Evolutionary conservation across 371 early-diverging fungal species (phyloP), one percentile per base, ranked within the genome.

Genomic region (Syncephalastrum racemosum): DNA sequence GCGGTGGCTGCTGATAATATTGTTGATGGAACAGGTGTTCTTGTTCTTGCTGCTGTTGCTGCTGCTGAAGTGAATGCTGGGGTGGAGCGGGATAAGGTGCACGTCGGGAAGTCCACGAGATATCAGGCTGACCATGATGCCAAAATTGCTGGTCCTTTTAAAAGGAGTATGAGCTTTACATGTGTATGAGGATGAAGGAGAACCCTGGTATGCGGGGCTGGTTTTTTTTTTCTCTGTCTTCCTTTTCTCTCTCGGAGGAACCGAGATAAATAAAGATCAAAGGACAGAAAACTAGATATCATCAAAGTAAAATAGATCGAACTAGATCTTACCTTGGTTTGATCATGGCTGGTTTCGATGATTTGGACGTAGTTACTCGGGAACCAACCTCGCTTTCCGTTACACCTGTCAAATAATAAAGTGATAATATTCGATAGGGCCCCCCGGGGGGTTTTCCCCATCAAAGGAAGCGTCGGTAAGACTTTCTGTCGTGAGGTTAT

Each of bases 331-430:
- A 53, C 60, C 60, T 59, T 53, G 14, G 46, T 79, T 18, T 57
- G 15, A 23, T 59, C 40, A 39, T 56, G 77, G 69, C 63, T 40
- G 54, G 57, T n/a, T 2, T 76, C 60, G 19, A 81, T 56, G 42
- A 71, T 51, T 66, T 85, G 75, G 8, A 93, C 91, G 68, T 87
- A 92, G 65, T 91, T 92, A 27, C 90, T 88, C 4, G 94, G 96
- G 71, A 95, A 94, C 94, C 94, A 94, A 24, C 94, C 95, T 60
- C 85, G 80, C 63, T 69, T 73, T 41, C 80, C 83, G 62, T 80
- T 75, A 63, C 83, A 87, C 73, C 79, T 78, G 56, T 5, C 40
- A 24, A 43, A n/a, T 36, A 36, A 51, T n/a, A 39, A 39, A n/a
- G 36, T n/a, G 40, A 19, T 19, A 10, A 31, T 31, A 10, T 31